Conservation (phyloP, 78 protist genomes). For the Protostelium mycophagum region DNA sequence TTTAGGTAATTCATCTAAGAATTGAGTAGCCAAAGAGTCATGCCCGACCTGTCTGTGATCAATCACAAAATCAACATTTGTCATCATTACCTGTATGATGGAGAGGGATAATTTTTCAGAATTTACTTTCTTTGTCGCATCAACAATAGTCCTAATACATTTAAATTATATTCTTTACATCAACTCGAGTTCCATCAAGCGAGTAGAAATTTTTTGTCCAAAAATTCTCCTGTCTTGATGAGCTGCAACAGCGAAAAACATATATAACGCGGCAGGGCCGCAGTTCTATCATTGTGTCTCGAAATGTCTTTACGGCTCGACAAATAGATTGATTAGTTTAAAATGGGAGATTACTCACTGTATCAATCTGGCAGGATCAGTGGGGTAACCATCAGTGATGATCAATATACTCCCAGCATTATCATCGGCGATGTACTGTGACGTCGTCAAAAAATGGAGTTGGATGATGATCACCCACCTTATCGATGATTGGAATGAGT, state of each 20-base stretch:
- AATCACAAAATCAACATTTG: not conserved
- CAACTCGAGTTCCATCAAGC: no score
- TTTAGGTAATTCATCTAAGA: not conserved
- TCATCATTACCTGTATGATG: not conserved
- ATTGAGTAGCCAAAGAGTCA: not conserved
- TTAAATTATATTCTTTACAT: no score
- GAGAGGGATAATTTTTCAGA: no score
- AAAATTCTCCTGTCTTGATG: no score
- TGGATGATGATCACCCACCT: no score
- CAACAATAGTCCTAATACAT: no score
- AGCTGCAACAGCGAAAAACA: no score
- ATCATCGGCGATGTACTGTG: not conserved
- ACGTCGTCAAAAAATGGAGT: no score
- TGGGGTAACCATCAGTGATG: not conserved
- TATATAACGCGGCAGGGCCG: no score
- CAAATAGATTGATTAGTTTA: not conserved
- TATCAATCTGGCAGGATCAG: not conserved
- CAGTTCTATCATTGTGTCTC: not conserved
- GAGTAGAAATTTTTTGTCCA: no score
- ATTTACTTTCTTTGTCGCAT: no score
- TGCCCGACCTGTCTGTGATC: not conserved
- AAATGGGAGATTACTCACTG: no score
- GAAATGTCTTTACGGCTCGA: not conserved
- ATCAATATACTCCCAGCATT: not conserved
- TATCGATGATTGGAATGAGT: not conserved